Evolutionary conservation across 176 grass and related monocot genomes (phyloP).

Genomic region (Oryza australiensis): DNA sequence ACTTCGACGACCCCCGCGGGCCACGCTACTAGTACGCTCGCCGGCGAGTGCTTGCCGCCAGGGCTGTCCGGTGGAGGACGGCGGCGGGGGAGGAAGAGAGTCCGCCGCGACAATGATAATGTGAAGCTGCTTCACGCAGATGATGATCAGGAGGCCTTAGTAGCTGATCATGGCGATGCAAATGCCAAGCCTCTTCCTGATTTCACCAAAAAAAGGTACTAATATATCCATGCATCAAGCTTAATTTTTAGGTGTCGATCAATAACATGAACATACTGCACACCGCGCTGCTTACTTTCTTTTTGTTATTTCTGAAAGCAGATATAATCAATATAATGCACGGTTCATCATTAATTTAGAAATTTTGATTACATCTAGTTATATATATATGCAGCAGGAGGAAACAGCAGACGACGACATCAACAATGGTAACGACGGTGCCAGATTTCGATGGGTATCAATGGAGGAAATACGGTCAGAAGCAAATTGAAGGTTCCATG

Average conservation of each 20-base stretch:
- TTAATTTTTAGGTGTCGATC: not conserved
- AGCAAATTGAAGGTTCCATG: constrained; percentile 43
- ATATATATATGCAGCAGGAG: not conserved
- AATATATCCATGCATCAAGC: not conserved
- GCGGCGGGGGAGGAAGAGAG: constrained; percentile 21
- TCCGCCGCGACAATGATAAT: not conserved
- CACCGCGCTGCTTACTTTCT: too few species aligned
- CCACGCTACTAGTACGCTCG: too few species aligned
- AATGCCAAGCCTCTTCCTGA: not conserved
- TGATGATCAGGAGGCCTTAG: not conserved
- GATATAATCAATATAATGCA: not conserved
- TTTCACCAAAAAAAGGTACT: not conserved
- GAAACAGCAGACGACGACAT: not conserved
- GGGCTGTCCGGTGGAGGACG: not conserved
- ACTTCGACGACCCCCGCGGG: not conserved
- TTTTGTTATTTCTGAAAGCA: not conserved
- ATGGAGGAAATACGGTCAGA: constrained; percentile 57
- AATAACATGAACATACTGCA: too few species aligned
- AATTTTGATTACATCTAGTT: not conserved
- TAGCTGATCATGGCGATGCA: not conserved
- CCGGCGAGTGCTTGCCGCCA: not conserved
- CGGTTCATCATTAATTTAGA: not conserved
- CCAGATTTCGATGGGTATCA: constrained; percentile 53
- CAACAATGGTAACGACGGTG: constrained; percentile 14
- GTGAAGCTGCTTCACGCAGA: not conserved